Conservation (phyloP, 331 rosid genomes). For the Malus hybrid region DNA sequence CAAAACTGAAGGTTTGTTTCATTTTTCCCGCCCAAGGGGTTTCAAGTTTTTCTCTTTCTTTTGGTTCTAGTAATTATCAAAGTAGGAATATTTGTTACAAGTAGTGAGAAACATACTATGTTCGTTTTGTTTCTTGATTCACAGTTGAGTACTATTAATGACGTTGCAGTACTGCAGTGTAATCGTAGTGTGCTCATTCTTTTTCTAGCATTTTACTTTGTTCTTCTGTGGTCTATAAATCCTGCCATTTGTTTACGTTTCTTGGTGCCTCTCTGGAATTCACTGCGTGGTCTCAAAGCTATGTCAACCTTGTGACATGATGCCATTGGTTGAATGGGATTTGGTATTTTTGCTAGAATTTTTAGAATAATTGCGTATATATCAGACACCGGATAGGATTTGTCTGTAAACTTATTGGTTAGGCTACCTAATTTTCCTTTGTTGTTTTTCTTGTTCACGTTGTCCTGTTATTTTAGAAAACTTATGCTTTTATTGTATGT, state of each 20-base stretch:
- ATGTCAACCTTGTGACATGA: too few relatives aligned
- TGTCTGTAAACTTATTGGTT: background rate
- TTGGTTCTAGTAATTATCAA: background rate
- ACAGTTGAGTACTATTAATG: background rate
- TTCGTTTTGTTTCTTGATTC: background rate
- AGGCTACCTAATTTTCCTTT: background rate
- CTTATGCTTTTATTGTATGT: conserved; percentile 77
- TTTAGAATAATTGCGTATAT: background rate
- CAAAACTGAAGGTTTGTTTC: conserved; percentile 39
- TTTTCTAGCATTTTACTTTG: background rate
- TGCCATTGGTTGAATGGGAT: background rate
- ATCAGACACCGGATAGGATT: background rate
- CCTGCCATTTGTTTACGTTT: background rate
- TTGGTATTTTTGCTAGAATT: background rate
- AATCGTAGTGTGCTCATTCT: background rate
- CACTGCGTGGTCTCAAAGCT: too few relatives aligned
- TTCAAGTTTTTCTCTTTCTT: background rate
- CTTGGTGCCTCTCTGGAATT: too few relatives aligned
- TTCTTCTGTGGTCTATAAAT: background rate
- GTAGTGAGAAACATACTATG: background rate
- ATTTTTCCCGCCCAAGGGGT: background rate
- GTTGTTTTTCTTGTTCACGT: background rate
- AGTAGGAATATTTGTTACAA: background rate
- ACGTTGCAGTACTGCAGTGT: background rate
- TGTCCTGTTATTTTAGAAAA: conserved; percentile 24